Evolutionary conservation across 345 rosid genomes (phyloP).

Genomic region (Lepidium didymum): DNA sequence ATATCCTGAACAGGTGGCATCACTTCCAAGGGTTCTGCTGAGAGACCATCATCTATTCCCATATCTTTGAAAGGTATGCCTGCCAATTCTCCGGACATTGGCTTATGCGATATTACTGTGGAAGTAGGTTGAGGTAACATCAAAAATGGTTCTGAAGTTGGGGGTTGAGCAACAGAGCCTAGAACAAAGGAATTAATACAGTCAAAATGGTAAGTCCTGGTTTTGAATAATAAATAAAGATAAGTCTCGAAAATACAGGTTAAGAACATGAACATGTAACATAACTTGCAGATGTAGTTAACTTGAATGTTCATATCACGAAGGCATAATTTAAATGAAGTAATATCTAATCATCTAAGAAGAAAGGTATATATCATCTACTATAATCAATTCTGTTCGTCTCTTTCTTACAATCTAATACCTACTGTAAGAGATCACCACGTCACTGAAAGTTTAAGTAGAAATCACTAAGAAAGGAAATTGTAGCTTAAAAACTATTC

Average conservation of each 20-base stretch:
- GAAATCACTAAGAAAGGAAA: background rate
- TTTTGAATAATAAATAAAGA: background rate
- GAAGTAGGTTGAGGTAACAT: constrained; percentile 21
- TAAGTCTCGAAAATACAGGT: background rate
- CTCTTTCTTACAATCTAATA: constrained; percentile 2
- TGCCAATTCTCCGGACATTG: constrained; percentile 2
- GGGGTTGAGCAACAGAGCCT: constrained; percentile 26
- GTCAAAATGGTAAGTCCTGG: background rate
- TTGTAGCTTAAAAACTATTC: background rate
- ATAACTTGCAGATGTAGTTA: background rate
- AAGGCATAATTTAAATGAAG: background rate
- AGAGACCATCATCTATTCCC: constrained; percentile 6
- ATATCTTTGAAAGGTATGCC: constrained; percentile 12
- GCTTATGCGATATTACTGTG: constrained; percentile 18
- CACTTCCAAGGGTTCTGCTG: constrained; percentile 18
- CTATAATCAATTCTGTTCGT: background rate
- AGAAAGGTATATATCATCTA: background rate
- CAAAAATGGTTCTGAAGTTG: constrained; percentile 20
- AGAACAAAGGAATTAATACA: background rate
- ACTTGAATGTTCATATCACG: background rate
- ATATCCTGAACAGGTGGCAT: constrained; percentile 18
- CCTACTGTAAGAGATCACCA: background rate
- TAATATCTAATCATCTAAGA: background rate
- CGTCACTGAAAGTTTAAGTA: constrained; percentile 1
- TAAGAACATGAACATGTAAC: background rate